Percentiles rank a stretch among this genome's conserved stretches.
Evolutionary conservation across 768 basidiomycete species (phyloP).

Genomic region (Roridomyces roridus): DNA sequence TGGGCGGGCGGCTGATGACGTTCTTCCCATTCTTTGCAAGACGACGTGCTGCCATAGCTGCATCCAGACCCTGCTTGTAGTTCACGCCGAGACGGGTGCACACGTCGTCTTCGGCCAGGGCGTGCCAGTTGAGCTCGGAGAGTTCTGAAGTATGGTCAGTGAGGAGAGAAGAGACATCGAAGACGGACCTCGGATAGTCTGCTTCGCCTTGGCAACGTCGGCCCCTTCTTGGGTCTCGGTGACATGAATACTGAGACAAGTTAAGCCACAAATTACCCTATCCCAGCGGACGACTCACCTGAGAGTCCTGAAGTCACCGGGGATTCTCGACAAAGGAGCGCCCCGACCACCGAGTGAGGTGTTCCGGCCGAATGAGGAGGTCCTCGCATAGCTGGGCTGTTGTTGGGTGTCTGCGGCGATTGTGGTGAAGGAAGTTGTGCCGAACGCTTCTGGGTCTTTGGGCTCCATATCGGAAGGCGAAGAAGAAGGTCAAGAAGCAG

Average conservation of each 20-base stretch:
- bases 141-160: constrained; percentile 36
- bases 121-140: constrained; percentile 55
- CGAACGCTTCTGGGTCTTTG: no score
- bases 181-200: constrained; percentile 20
- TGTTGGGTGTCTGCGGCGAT: no score
- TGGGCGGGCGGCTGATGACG: constrained; percentile 53
- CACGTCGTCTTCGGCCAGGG: constrained; percentile 44
- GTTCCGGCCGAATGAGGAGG: background rate
- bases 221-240: constrained; percentile 32
- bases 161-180: background rate
- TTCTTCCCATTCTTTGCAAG: constrained; percentile 54
- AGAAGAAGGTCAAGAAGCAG: no score
- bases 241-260: constrained; percentile 28
- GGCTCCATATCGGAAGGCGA: no score
- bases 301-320: constrained; percentile 32
- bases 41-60: constrained; percentile 52
- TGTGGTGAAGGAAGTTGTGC: no score
- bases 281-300: constrained; percentile 16
- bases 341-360: background rate
- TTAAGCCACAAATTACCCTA: background rate
- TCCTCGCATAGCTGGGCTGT: background rate
- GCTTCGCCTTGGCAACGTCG: constrained; percentile 10
- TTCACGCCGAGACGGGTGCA: constrained; percentile 52
- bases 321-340: constrained; percentile 25
- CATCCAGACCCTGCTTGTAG: constrained; percentile 53